Conservation (phyloP, 352 stramenopile genomes). For the Globisporangium rhizosaccharum region DNA sequence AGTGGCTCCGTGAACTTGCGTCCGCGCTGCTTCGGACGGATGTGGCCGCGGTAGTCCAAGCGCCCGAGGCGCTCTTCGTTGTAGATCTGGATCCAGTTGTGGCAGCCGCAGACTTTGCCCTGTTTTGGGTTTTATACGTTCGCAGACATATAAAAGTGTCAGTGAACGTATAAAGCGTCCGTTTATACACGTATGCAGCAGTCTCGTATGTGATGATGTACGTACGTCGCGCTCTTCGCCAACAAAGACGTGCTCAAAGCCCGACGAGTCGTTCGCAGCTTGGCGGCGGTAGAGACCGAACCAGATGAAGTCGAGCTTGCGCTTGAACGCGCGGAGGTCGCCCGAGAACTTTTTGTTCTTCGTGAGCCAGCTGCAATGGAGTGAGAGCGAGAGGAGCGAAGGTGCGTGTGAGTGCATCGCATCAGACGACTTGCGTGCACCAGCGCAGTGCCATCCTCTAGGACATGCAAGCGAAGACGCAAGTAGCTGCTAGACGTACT, state of each 20-base stretch:
- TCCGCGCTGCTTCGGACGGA: slow-evolving; percentile 82
- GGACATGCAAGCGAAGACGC: background rate
- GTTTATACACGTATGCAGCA: too few relatives aligned
- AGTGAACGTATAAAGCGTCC: background rate
- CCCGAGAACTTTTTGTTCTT: slow-evolving; percentile 85
- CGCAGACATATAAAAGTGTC: background rate
- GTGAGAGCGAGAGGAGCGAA: background rate
- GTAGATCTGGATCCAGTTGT: slow-evolving; percentile 98
- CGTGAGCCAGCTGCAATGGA: slow-evolving; percentile 47
- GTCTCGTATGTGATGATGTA: background rate
- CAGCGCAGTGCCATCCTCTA: background rate
- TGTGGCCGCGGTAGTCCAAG: slow-evolving; percentile 93
- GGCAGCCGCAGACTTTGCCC: slow-evolving; percentile 89
- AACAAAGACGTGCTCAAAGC: slow-evolving; percentile 97
- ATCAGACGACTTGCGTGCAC: too few relatives aligned
- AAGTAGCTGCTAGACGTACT: slow-evolving; percentile 36
- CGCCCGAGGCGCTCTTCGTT: slow-evolving; percentile 90
- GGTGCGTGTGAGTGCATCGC: too few relatives aligned
- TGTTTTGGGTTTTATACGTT: slow-evolving; percentile 10
- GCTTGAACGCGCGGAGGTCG: slow-evolving; percentile 75
- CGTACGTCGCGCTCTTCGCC: slow-evolving; percentile 92
- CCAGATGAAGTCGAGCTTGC: slow-evolving; percentile 93
- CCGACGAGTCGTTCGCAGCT: slow-evolving; percentile 86
- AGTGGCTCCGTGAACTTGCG: slow-evolving; percentile 59
- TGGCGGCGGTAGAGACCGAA: slow-evolving; percentile 93